Percentiles rank a stretch among this genome's conserved stretches.
These are phyloP conservation scores for Chenopodium formosanum DNA, from an alignment of 148 eudicot species.

Conservation along the genomic window DNA sequence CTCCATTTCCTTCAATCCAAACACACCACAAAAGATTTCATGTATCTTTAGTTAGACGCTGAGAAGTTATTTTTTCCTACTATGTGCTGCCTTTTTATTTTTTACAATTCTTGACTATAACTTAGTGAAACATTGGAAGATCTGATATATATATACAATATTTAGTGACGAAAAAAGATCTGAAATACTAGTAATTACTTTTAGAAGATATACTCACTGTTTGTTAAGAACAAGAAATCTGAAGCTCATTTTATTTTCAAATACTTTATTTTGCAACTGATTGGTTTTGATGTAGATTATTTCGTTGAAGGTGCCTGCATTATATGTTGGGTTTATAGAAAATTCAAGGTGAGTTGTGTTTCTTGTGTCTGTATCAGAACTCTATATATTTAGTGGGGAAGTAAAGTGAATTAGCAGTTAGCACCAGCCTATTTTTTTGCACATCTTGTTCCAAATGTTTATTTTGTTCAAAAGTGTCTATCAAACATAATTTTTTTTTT, in stretches of 20 bases:
- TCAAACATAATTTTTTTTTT: too few species aligned
- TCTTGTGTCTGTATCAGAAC: background rate
- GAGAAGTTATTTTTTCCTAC: too few species aligned
- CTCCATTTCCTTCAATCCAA: too few species aligned
- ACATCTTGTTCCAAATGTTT: too few species aligned
- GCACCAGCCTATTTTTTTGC: too few species aligned
- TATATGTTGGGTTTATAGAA: background rate
- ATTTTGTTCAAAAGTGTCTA: too few species aligned
- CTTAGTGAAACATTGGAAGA: background rate
- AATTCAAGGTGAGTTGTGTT: background rate
- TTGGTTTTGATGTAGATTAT: background rate
- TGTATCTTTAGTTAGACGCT: too few species aligned
- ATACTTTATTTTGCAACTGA: background rate
- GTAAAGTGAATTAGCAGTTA: background rate
- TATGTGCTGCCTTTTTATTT: background rate
- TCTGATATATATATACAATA: background rate
- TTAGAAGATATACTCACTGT: background rate
- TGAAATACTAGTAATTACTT: background rate
- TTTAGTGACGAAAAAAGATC: background rate
- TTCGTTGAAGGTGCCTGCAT: background rate
- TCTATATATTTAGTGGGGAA: background rate
- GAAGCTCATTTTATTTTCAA: background rate
- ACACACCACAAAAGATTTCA: too few species aligned
- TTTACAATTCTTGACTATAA: too few species aligned
- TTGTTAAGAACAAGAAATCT: background rate